phyloP scores from a whole-genome alignment of 2,329 filamentous ascomycete species.

The Cladosporium velox region DNA sequence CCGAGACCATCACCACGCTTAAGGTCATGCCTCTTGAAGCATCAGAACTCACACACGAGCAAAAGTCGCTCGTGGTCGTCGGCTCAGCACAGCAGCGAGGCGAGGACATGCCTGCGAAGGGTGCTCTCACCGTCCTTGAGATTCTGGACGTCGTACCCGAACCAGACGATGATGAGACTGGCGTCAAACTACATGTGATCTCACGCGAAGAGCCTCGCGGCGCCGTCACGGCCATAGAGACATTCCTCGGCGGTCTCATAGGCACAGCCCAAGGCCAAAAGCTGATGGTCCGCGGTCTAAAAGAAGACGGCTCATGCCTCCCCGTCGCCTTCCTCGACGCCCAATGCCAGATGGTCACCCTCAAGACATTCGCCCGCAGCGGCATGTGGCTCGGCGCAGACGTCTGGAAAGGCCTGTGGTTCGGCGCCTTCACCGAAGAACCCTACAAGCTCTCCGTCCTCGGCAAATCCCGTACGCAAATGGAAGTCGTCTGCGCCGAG shows the following conservation, averaged over 20 bases:
- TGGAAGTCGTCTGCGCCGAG: constrained; percentile 80
- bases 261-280: constrained; percentile 94
- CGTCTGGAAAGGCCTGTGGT: constrained; percentile 91
- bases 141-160: constrained; percentile 90
- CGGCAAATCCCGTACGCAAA: constrained; percentile 76
- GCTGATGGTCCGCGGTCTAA: constrained; percentile 92
- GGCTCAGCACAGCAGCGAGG: constrained; percentile 85
- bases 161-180: constrained; percentile 80
- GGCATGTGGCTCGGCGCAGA: constrained; percentile 87
- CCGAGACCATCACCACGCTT: constrained; percentile 78
- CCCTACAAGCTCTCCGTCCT: constrained; percentile 94
- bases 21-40: constrained; percentile 83
- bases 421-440: constrained; percentile 94
- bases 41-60: constrained; percentile 86
- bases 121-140: constrained; percentile 86
- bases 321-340: constrained; percentile 98
- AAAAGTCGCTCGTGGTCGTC: constrained; percentile 77
- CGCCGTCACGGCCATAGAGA: constrained; percentile 80
- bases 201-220: constrained; percentile 91
- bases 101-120: constrained; percentile 84
- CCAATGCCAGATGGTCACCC: constrained; percentile 86
- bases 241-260: constrained; percentile 79
- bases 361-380: constrained; percentile 79
- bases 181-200: constrained; percentile 79
- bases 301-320: constrained; percentile 88